These are phyloP conservation scores for Carex myosuroides DNA, from an alignment of 176 grass and related monocot species.

Conservation along the genomic window DNA sequence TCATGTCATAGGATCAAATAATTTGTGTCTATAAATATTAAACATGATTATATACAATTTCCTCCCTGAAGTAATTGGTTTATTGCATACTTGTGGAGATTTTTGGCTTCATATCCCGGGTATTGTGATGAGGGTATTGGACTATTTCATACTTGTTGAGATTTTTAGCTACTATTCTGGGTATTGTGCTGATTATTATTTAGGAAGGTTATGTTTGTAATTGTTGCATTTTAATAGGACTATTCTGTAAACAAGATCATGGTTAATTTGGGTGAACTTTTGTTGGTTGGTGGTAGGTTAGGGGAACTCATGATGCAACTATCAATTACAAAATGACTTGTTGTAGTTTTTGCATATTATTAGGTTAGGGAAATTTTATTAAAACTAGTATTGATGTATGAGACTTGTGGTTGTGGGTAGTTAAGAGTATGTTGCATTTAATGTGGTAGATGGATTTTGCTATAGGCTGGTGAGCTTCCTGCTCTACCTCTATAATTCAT, in stretches of 20 bases:
- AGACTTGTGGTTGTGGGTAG: slow-evolving; percentile 17
- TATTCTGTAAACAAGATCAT: background rate
- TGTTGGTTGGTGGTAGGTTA: background rate
- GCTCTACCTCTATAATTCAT: background rate
- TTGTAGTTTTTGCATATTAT: slow-evolving; percentile 6
- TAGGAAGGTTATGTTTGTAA: background rate
- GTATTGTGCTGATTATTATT: background rate
- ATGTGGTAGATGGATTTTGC: slow-evolving; percentile 11
- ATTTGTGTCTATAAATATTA: background rate
- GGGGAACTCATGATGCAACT: background rate
- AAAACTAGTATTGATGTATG: background rate
- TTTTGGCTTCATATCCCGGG: background rate
- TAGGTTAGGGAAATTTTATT: background rate
- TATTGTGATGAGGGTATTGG: background rate
- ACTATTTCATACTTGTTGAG: background rate
- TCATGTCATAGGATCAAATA: background rate
- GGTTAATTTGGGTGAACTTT: slow-evolving; percentile 9
- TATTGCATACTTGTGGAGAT: background rate
- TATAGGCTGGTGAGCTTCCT: slow-evolving; percentile 9
- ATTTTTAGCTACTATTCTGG: background rate
- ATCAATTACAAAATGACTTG: background rate
- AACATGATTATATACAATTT: background rate
- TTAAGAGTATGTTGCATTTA: slow-evolving; percentile 8
- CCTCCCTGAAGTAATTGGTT: background rate
- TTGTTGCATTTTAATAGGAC: background rate